Percentiles rank a stretch among this genome's conserved stretches.
Evolutionary conservation across 176 grass and related monocot species (phyloP).

Genomic region (Bothriochloa decipiens): DNA sequence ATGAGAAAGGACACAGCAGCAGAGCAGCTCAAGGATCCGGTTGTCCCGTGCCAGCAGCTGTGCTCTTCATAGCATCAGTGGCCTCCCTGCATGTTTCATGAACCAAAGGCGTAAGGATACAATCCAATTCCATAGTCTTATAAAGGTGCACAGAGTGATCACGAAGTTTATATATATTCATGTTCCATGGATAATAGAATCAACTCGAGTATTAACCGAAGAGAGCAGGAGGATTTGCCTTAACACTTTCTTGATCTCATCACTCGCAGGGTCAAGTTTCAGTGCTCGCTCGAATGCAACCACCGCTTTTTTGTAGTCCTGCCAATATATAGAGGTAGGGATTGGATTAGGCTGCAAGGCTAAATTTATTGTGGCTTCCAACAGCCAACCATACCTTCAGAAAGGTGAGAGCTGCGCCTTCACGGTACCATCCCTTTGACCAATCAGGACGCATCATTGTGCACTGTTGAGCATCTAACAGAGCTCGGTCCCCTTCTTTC

Average conservation of each 20-base stretch:
- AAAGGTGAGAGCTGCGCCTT: background rate
- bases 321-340: background rate
- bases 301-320: background rate
- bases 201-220: background rate
- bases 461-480: slow-evolving; percentile 18
- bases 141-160: background rate
- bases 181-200: background rate
- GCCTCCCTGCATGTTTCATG: background rate
- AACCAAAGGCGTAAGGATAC: background rate
- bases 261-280: background rate
- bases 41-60: background rate
- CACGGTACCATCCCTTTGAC: slow-evolving; percentile 21
- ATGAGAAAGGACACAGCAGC: background rate
- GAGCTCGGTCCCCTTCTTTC: background rate
- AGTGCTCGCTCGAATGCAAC: background rate
- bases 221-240: background rate
- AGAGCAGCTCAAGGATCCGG: background rate
- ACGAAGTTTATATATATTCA: background rate
- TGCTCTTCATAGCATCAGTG: background rate
- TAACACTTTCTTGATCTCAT: slow-evolving; percentile 11
- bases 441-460: slow-evolving; percentile 4
- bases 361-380: background rate
- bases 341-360: background rate
- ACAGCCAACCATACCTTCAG: background rate
- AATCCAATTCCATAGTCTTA: too few relatives aligned